A percentile compares a stretch with the other conserved stretches of the same genome.
Conservation (phyloP, 257 asterid genomes). For the Scutellaria galericulata region DNA sequence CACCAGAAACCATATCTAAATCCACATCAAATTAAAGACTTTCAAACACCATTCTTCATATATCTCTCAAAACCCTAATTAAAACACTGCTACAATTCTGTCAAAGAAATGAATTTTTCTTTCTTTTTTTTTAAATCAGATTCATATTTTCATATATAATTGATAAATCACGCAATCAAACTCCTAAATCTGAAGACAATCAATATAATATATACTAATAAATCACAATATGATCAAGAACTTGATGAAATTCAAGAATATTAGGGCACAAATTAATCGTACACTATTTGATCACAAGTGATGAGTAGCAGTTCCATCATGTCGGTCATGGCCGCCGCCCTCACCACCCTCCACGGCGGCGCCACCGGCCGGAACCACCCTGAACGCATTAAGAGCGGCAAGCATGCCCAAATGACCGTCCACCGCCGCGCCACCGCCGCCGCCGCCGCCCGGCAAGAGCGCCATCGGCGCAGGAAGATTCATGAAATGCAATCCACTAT, state of each 20-base stretch:
- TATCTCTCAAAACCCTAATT: conserved; percentile 40
- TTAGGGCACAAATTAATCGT: conserved; percentile 19
- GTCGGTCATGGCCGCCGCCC: conserved; percentile 33
- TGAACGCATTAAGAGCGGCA: conserved; percentile 51
- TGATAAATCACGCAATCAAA: conserved; percentile 30
- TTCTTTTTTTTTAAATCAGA: no score
- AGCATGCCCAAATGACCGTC: conserved; percentile 72
- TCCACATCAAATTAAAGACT: neutral
- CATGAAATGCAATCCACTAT: conserved; percentile 56
- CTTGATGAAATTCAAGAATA: conserved; percentile 1
- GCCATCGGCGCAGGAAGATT: conserved; percentile 55
- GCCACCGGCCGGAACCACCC: conserved; percentile 42
- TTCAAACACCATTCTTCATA: neutral
- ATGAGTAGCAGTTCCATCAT: conserved; percentile 34
- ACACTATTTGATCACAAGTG: neutral
- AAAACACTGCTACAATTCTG: neutral
- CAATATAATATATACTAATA: neutral
- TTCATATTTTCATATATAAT: neutral
- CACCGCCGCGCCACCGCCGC: conserved; percentile 37
- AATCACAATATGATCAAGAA: conserved; percentile 14
- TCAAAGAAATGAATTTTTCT: no score
- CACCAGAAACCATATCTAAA: neutral
- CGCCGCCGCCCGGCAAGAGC: conserved; percentile 38
- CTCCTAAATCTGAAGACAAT: neutral
- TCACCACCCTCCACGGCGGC: conserved; percentile 39